Conservation (phyloP, 2,329 filamentous ascomycete genomes). For the Tricladium varicosporioides region DNA sequence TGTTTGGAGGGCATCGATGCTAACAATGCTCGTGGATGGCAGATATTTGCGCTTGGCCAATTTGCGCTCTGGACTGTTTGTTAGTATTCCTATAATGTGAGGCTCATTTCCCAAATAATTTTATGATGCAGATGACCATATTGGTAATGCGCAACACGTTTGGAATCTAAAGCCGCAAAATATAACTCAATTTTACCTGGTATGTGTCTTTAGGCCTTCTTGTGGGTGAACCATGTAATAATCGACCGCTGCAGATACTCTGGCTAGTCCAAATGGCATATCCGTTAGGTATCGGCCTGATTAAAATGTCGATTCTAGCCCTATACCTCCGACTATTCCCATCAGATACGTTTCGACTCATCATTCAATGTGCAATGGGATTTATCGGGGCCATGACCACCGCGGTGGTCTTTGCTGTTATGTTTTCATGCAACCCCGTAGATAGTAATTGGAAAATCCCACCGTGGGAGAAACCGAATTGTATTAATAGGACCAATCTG, state of each 20-base stretch:
- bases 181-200: neutral
- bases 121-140: neutral
- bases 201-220: neutral
- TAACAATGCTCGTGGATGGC: neutral
- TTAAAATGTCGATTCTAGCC: conserved; percentile 6
- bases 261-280: conserved; percentile 6
- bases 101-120: neutral
- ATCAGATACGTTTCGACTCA: conserved; percentile 2
- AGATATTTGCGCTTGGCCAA: conserved; percentile 1
- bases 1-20: neutral
- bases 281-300: neutral
- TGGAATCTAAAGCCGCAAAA: neutral
- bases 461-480: neutral
- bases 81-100: neutral
- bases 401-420: neutral
- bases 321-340: conserved; percentile 10
- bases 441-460: neutral
- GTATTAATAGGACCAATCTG: neutral
- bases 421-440: conserved; percentile 4
- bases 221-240: neutral
- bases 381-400: neutral
- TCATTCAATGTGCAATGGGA: neutral
- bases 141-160: neutral
- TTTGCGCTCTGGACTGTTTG: conserved; percentile 1
- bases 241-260: conserved; percentile 1